A percentile compares a stretch with the other conserved stretches of the same genome.
phyloP scores from a whole-genome alignment of 345 rosid genomes.

The Draba incana region DNA sequence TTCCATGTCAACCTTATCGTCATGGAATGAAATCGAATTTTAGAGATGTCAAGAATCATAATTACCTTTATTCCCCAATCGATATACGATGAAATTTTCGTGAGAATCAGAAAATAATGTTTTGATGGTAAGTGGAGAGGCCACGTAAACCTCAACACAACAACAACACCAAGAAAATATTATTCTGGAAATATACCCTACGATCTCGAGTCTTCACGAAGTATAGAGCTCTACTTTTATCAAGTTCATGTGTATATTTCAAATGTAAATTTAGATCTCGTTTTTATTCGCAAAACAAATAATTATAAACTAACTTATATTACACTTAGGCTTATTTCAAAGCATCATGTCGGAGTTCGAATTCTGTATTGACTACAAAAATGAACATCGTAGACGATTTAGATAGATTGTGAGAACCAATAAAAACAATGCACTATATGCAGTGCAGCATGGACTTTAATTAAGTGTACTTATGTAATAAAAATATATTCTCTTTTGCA shows the following conservation, averaged over 20 bases:
- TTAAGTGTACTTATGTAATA: neutral
- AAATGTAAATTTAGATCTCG: neutral
- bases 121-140: slow-evolving; percentile 7
- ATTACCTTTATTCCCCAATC: slow-evolving; percentile 24
- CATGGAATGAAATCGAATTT: slow-evolving; percentile 37
- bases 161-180: neutral
- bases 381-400: neutral
- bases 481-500: neutral
- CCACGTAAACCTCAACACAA: slow-evolving; percentile 26
- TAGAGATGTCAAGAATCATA: slow-evolving; percentile 20
- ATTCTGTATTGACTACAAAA: neutral
- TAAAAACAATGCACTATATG: slow-evolving; percentile 8
- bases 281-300: neutral
- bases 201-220: slow-evolving; percentile 32
- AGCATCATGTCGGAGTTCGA: too few relatives aligned
- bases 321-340: neutral
- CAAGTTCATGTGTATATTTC: slow-evolving; percentile 1
- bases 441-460: neutral
- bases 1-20: slow-evolving; percentile 28
- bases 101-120: slow-evolving; percentile 4
- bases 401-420: neutral
- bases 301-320: neutral
- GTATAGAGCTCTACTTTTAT: neutral
- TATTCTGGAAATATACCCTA: slow-evolving; percentile 24
- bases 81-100: slow-evolving; percentile 7